Evolutionary conservation across 305 asterid species (phyloP), one percentile per base, ranked within the genome.

Genomic region (Coffea humblotiana): DNA sequence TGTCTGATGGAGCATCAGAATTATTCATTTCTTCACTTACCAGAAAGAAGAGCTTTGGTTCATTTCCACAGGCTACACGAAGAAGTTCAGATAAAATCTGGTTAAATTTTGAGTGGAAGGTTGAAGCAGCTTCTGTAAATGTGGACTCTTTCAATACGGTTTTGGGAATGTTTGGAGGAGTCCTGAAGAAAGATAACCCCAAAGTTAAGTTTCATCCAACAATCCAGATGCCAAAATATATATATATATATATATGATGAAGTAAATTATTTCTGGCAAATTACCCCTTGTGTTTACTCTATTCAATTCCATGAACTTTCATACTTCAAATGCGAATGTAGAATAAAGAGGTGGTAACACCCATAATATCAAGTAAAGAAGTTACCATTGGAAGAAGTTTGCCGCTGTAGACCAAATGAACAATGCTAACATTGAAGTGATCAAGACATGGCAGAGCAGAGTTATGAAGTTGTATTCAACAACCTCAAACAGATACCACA

Each of bases 401-500:
- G 92, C 84, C 2, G 71, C 79, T 3, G 87, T 80, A 63, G 91
- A 86, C 90, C 92, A 91, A 69, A 89, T 87, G 87, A 89, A 89
- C 82, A 88, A 49, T 16, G 86, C 29, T 12, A 87, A 74, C 93
- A 91, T 88, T 48, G 86, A 71, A 60, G 93, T 87, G 84, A 89
- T 89, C 70, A 84, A 83, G 74, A 86, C 64, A 79, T 91, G 95
- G 75, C 87, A 88, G 13, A 89, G 76, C 3, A 91, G 81, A 58
- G 93, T 81, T 49, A 91, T 83, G 80, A 88, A 86, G 72, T 78
- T 88, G 79, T 91, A 91, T 18, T 81, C 88, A 63, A 82, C 92
- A 37, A 89, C 88, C 82, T 89, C 91, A 77, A 89, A 86, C 47
- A 91, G 84, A 72, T 84, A 89, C 95, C 93, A 91, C 40, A 88